These are phyloP conservation scores for Isatis tinctoria DNA, from an alignment of 345 rosid genomes.

Conservation along the genomic window DNA sequence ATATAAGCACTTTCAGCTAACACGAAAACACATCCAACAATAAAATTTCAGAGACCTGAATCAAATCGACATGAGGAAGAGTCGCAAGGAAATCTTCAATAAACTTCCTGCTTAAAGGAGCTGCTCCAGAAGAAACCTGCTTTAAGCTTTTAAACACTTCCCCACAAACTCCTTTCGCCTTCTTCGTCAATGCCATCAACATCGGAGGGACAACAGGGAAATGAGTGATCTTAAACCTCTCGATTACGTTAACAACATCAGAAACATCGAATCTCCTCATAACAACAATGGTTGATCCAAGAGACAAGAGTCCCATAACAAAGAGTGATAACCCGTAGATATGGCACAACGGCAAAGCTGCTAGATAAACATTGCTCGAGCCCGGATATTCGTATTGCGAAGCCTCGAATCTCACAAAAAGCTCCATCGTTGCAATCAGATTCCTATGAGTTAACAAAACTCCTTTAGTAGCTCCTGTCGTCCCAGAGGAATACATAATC, in stretches of 20 bases:
- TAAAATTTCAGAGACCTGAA: slow-evolving; percentile 49
- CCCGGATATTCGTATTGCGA: slow-evolving; percentile 50
- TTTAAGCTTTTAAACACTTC: slow-evolving; percentile 56
- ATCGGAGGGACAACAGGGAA: slow-evolving; percentile 81
- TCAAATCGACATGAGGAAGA: slow-evolving; percentile 66
- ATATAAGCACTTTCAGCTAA: background rate
- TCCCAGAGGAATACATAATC: slow-evolving; percentile 78
- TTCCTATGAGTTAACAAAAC: slow-evolving; percentile 68
- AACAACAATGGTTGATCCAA: slow-evolving; percentile 66
- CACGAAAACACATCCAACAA: background rate
- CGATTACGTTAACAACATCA: slow-evolving; percentile 47
- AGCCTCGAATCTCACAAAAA: slow-evolving; percentile 76
- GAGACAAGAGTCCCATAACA: slow-evolving; percentile 52
- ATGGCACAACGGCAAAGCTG: slow-evolving; percentile 74
- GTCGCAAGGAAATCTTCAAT: slow-evolving; percentile 51
- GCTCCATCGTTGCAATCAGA: slow-evolving; percentile 62
- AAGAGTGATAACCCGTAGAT: slow-evolving; percentile 71
- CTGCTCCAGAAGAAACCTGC: slow-evolving; percentile 87
- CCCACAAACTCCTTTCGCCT: slow-evolving; percentile 33
- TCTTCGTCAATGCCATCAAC: slow-evolving; percentile 45
- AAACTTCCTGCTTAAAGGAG: slow-evolving; percentile 46
- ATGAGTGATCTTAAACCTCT: slow-evolving; percentile 56
- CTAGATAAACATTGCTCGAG: slow-evolving; percentile 54
- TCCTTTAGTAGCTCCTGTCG: slow-evolving; percentile 82
- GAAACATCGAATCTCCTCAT: slow-evolving; percentile 57